Conservation (phyloP, 495 filamentous ascomycete genomes). For the Trichoderma virens region DNA sequence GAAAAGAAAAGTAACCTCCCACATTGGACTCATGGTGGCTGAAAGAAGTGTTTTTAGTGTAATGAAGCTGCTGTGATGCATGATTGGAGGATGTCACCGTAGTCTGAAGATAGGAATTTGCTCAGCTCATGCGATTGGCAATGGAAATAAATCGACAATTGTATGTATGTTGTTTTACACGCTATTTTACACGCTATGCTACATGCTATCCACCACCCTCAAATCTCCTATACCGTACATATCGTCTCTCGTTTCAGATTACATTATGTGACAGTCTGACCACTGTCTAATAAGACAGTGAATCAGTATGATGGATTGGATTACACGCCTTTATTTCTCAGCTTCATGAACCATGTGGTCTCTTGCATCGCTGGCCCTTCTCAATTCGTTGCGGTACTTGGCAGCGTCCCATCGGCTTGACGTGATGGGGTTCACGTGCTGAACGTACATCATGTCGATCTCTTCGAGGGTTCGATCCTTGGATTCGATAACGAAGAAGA, state of each 20-base stretch:
- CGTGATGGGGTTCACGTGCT: constrained; percentile 52
- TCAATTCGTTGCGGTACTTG: neutral
- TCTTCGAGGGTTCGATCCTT: constrained; percentile 48
- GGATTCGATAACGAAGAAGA: constrained; percentile 61
- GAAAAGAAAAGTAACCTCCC: neutral
- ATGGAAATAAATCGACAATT: no score
- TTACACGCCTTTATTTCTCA: neutral
- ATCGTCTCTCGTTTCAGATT: no score
- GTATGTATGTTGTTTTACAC: neutral
- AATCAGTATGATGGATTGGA: neutral
- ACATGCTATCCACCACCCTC: neutral
- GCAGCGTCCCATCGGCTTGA: neutral
- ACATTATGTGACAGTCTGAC: no score
- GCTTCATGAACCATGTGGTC: neutral
- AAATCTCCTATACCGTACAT: no score
- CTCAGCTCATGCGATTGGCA: no score
- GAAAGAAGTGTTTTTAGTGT: no score
- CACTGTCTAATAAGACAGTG: neutral
- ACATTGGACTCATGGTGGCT: no score
- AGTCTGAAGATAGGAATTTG: no score
- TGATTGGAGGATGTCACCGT: no score
- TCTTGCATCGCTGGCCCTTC: neutral
- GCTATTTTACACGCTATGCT: neutral
- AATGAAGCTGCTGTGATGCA: no score
- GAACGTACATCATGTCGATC: constrained; percentile 79